Evolutionary conservation across 1,139 yeast genomes (phyloP).

Genomic region (Magnusiomyces suaveolens): DNA sequence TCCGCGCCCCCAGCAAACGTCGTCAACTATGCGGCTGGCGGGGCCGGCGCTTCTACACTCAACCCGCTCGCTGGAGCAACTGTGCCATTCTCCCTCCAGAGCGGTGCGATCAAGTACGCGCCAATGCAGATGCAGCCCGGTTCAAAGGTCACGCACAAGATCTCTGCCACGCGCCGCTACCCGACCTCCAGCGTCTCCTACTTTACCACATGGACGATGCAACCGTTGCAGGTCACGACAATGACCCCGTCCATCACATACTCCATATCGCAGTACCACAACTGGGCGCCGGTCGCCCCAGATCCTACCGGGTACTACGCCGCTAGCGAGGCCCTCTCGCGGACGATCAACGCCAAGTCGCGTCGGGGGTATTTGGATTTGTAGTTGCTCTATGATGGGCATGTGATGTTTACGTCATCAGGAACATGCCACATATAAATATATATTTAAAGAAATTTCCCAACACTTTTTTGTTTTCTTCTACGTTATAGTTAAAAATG

Average conservation of each 20-base stretch:
- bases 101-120: conserved; percentile 66
- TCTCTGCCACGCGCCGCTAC: conserved; percentile 19
- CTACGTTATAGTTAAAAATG: conserved; percentile 18
- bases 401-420: no score
- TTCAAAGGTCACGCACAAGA: conserved; percentile 43
- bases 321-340: conserved; percentile 19
- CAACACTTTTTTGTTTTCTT: background rate
- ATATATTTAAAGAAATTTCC: no score
- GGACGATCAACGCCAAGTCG: conserved; percentile 14
- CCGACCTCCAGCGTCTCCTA: conserved; percentile 61
- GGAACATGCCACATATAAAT: background rate
- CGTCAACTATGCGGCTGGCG: conserved; percentile 23
- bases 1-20: conserved; percentile 36
- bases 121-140: conserved; percentile 91
- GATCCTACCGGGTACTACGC: conserved; percentile 24
- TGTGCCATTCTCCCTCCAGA: conserved; percentile 57
- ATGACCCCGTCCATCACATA: conserved; percentile 79
- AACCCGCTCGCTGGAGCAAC: background rate
- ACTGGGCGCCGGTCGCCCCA: conserved; percentile 42
- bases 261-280: conserved; percentile 50
- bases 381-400: no score
- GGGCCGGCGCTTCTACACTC: conserved; percentile 29
- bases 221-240: conserved; percentile 46
- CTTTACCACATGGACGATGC: conserved; percentile 35
- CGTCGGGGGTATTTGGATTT: conserved; percentile 11